These are phyloP conservation scores for Calonectria pteridis DNA, from an alignment of 2,329 filamentous ascomycete species.

Conservation along the genomic window DNA sequence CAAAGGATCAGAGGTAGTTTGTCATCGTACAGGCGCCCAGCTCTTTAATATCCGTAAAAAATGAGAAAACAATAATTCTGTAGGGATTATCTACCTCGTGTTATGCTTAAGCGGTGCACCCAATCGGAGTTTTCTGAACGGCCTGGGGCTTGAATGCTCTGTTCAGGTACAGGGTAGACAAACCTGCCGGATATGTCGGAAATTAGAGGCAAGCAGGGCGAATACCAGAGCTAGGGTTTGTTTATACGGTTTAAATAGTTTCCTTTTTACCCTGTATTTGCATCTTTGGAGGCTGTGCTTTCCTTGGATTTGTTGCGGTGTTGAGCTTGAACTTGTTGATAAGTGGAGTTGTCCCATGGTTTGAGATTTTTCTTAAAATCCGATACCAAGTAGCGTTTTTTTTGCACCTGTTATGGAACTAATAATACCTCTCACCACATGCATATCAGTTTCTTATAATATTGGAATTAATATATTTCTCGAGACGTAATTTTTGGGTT, in stretches of 20 bases:
- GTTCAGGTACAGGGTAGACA: not conserved
- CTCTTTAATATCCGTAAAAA: not conserved
- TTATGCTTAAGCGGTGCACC: not conserved
- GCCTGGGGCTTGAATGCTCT: not conserved
- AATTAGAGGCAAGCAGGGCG: not conserved
- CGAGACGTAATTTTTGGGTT: not conserved
- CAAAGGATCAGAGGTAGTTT: not conserved
- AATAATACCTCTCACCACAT: not conserved
- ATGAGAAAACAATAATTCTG: not conserved
- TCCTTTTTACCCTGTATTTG: not conserved
- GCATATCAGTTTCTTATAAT: not conserved
- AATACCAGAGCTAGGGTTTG: not conserved
- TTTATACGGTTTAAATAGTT: not conserved
- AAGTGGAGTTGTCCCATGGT: rapidly evolving
- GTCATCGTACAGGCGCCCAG: not conserved
- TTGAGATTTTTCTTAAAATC: not conserved
- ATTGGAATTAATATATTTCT: not conserved
- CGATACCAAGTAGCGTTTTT: not conserved
- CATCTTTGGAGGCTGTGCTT: not conserved
- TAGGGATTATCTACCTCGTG: not conserved
- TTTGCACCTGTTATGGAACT: not conserved
- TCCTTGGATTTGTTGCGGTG: not conserved
- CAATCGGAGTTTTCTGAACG: not conserved
- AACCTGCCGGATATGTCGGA: not conserved
- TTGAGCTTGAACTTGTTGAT: not conserved